Conservation (phyloP, 805 yeast species). For the Maudiozyma turicensis region DNA sequence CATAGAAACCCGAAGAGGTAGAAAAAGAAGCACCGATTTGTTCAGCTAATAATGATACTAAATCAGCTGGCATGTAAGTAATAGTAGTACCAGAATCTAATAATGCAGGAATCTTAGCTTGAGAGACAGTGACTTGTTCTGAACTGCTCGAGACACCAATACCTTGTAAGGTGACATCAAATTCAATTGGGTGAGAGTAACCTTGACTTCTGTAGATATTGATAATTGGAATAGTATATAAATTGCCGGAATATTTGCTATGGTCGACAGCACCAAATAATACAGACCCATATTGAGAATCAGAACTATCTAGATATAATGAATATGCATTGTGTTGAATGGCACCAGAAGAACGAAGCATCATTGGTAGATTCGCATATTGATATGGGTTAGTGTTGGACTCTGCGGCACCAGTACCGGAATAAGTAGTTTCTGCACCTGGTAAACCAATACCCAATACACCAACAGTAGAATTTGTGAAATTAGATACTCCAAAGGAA, state of each 20-base stretch:
- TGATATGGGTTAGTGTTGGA: conserved; percentile 1
- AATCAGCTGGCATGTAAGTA: conserved; percentile 34
- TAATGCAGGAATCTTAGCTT: conserved; percentile 31
- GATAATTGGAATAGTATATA: conserved; percentile 29
- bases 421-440: conserved; percentile 53
- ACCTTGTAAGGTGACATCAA: conserved; percentile 29
- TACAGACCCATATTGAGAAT: conserved; percentile 36
- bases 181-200: conserved; percentile 16
- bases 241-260: conserved; percentile 30
- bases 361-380: conserved; percentile 14
- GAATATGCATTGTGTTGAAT: conserved; percentile 34
- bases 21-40: conserved; percentile 38
- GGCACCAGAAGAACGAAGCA: conserved; percentile 19
- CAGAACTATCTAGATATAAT: conserved; percentile 42
- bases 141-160: conserved; percentile 17
- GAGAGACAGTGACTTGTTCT: conserved; percentile 19
- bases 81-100: conserved; percentile 38
- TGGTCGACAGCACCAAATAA: conserved; percentile 35
- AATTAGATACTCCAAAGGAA: conserved; percentile 26
- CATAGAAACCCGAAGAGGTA: conserved; percentile 35
- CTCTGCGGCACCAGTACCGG: conserved; percentile 18
- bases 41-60: conserved; percentile 31
- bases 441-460: conserved; percentile 46
- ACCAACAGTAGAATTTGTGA: conserved; percentile 31
- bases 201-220: conserved; percentile 10